phyloP scores from a whole-genome alignment of 2,329 filamentous ascomycete species.

The Penicillium sumatraense region DNA sequence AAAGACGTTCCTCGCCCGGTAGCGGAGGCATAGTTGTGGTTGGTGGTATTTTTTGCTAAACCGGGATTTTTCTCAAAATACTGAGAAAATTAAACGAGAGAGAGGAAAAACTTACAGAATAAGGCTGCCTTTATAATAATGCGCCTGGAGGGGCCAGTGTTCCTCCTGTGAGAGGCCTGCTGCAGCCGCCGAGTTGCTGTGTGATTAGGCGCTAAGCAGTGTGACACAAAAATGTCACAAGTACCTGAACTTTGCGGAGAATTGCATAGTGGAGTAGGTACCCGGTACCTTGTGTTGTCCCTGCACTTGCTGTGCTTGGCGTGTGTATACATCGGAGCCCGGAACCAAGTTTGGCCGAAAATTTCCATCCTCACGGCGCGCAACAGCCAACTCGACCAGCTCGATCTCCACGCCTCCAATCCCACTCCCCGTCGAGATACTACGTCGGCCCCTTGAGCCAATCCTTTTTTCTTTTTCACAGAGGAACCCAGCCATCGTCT shows the following conservation, averaged over 20 bases:
- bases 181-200: conserved; percentile 24
- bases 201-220: conserved; percentile 24
- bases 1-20: conserved; percentile 50
- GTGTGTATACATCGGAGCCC: conserved; percentile 1
- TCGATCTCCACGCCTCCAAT: conserved; percentile 8
- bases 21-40: conserved; percentile 48
- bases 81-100: neutral
- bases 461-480: neutral
- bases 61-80: neutral
- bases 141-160: conserved; percentile 18
- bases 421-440: conserved; percentile 3
- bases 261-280: neutral
- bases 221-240: conserved; percentile 24
- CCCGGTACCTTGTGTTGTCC: neutral
- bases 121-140: conserved; percentile 21
- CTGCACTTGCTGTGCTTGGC: neutral
- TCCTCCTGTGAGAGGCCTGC: conserved; percentile 20
- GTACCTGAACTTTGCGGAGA: neutral
- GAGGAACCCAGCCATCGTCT: neutral
- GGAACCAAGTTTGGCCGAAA: conserved; percentile 40
- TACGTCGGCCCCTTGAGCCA: neutral
- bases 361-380: conserved; percentile 32
- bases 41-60: neutral
- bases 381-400: conserved; percentile 3
- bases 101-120: conserved; percentile 12